phyloP scores from a whole-genome alignment of 139 green algal species.

The Auxenochlorella pyrenoidosa region DNA sequence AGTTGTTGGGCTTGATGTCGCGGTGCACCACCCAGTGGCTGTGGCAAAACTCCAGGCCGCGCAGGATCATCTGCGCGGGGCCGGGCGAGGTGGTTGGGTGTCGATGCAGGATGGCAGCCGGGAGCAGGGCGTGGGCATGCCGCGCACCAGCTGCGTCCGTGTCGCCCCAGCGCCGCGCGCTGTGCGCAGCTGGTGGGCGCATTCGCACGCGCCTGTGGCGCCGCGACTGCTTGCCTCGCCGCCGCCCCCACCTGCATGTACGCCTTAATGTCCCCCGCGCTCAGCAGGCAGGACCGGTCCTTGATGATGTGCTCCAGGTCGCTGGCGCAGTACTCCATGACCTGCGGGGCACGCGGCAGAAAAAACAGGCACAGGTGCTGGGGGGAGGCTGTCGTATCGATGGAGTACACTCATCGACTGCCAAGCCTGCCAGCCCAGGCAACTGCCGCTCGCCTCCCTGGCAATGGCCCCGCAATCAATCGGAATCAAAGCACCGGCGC shows the following conservation, averaged over 20 bases:
- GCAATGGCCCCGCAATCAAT: not conserved
- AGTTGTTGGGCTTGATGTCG: conserved; percentile 95
- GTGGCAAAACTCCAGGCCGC: conserved; percentile 77
- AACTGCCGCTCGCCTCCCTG: no score
- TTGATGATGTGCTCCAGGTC: conserved; percentile 90
- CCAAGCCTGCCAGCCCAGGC: not conserved
- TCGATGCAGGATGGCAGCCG: not conserved
- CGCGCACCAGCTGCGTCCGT: no score
- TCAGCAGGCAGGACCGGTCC: conserved; percentile 77
- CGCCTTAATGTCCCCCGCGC: conserved; percentile 81
- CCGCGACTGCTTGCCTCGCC: not conserved
- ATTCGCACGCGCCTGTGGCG: no score
- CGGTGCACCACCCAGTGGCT: conserved; percentile 84
- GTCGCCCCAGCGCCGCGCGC: no score
- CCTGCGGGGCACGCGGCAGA: not conserved
- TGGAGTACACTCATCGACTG: no score
- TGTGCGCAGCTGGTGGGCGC: no score
- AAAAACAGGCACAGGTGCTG: not conserved
- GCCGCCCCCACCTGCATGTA: conserved; percentile 81
- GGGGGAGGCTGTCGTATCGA: no score
- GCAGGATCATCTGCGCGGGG: conserved; percentile 61
- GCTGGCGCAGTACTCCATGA: conserved; percentile 78
- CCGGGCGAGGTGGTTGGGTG: no score
- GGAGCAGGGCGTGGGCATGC: not conserved
- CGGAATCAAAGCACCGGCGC: no score